Percentiles rank a stretch among this genome's conserved stretches.
phyloP scores from a whole-genome alignment of 2,329 filamentous ascomycete species.

The Truncatella angustata region DNA sequence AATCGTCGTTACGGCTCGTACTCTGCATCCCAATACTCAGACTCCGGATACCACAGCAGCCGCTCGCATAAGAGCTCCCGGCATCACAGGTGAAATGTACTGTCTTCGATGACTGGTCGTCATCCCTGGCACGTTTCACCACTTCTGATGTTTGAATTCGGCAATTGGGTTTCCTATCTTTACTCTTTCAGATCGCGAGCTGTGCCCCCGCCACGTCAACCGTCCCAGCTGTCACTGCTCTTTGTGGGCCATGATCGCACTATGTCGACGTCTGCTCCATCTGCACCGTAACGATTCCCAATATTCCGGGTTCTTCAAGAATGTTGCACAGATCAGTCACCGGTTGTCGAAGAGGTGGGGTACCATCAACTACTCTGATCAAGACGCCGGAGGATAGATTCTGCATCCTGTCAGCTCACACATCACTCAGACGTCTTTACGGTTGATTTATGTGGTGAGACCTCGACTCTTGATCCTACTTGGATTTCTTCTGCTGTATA shows the following conservation, averaged over 20 bases:
- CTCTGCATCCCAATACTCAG: slow-evolving; percentile 45
- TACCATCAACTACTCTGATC: neutral
- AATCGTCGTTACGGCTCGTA: slow-evolving; percentile 36
- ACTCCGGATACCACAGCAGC: slow-evolving; percentile 54
- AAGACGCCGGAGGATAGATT: neutral
- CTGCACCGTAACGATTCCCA: slow-evolving; percentile 18
- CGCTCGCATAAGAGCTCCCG: slow-evolving; percentile 42
- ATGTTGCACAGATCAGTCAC: neutral
- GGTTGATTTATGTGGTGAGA: neutral
- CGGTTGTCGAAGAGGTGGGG: neutral
- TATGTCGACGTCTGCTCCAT: slow-evolving; percentile 37
- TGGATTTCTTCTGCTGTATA: slow-evolving; percentile 12
- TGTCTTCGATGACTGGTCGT: slow-evolving; percentile 51
- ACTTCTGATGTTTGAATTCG: slow-evolving; percentile 41
- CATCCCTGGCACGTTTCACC: slow-evolving; percentile 38
- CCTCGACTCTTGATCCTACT: slow-evolving; percentile 6
- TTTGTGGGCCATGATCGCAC: slow-evolving; percentile 44
- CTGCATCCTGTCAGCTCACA: too few relatives aligned
- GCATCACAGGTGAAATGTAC: slow-evolving; percentile 47
- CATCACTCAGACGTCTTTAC: neutral
- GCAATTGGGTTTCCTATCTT: slow-evolving; percentile 47
- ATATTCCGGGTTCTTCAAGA: neutral
- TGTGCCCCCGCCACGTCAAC: slow-evolving; percentile 33
- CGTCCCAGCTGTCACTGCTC: slow-evolving; percentile 49
- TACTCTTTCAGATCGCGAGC: slow-evolving; percentile 42